Conservation (phyloP, 306 rosid genomes). For the Cercis canadensis region DNA sequence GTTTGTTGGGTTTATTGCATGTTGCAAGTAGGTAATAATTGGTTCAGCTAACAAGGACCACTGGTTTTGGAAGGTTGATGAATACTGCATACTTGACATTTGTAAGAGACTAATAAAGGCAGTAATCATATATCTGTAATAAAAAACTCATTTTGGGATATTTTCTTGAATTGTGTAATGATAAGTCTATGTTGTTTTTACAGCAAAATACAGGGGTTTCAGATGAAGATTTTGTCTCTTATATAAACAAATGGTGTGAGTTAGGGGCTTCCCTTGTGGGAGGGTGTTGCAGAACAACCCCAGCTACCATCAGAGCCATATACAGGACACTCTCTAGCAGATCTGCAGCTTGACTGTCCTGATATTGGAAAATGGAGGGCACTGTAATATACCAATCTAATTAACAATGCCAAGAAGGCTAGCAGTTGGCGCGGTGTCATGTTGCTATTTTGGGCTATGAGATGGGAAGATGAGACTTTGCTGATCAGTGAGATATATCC, state of each 20-base stretch:
- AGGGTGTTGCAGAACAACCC: constrained; percentile 70
- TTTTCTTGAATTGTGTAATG: constrained; percentile 14
- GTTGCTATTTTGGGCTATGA: constrained; percentile 30
- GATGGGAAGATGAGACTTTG: constrained; percentile 24
- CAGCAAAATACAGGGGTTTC: constrained; percentile 66
- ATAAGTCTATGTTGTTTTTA: constrained; percentile 35
- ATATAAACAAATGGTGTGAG: constrained; percentile 59
- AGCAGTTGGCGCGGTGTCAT: constrained; percentile 31
- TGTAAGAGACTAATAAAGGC: too few species aligned
- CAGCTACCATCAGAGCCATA: constrained; percentile 58
- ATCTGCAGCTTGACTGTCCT: constrained; percentile 40
- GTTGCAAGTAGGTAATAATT: not conserved
- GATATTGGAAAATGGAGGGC: too few species aligned
- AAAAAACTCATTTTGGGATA: not conserved
- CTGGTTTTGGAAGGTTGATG: not conserved
- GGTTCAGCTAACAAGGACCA: not conserved
- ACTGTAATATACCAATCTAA: constrained; percentile 6
- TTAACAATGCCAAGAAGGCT: constrained; percentile 26
- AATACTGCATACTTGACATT: not conserved
- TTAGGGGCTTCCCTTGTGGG: constrained; percentile 65
- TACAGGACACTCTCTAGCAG: constrained; percentile 43
- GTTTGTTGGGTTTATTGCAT: constrained; percentile 20
- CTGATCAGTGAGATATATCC: constrained; percentile 11
- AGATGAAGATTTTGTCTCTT: constrained; percentile 56
- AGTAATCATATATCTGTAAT: not conserved